Conservation (phyloP, 1,139 yeast genomes). For the Debaryomycetaceae sp. region DNA sequence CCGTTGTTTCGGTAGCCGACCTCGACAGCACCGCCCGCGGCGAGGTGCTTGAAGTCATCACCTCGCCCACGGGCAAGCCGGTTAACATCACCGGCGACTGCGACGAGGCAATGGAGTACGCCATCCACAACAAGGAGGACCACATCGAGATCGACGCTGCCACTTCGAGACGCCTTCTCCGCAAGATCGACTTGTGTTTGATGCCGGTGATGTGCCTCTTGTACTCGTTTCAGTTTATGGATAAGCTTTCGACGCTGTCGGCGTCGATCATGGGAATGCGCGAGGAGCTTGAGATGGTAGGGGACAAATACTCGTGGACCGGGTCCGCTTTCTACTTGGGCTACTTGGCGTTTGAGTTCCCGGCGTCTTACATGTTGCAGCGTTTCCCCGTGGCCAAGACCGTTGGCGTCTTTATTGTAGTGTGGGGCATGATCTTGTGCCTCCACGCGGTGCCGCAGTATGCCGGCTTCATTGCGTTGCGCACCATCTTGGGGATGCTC, state of each 20-base stretch:
- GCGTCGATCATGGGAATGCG: constrained; percentile 4
- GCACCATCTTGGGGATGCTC: constrained; percentile 1
- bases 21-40: constrained; percentile 1
- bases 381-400: constrained; percentile 2
- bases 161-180: background rate
- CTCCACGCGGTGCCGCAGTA: background rate
- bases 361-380: constrained; percentile 5
- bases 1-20: background rate
- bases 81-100: constrained; percentile 23
- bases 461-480: constrained; percentile 3
- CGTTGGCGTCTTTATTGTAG: constrained; percentile 1
- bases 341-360: constrained; percentile 7
- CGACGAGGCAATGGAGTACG: constrained; percentile 30
- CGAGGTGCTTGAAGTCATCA: constrained; percentile 10
- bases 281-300: constrained; percentile 3
- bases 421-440: constrained; percentile 1
- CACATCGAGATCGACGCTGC: constrained; percentile 3
- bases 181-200: constrained; percentile 3
- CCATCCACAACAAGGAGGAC: constrained; percentile 14
- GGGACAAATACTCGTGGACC: constrained; percentile 14
- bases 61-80: constrained; percentile 26
- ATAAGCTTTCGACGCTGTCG: constrained; percentile 6
- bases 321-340: constrained; percentile 13
- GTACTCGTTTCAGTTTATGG: constrained; percentile 1
- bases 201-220: constrained; percentile 2